Base-by-base conservation (phyloP, 345 rosid species). In the Crucihimalaya himalaica region DNA sequence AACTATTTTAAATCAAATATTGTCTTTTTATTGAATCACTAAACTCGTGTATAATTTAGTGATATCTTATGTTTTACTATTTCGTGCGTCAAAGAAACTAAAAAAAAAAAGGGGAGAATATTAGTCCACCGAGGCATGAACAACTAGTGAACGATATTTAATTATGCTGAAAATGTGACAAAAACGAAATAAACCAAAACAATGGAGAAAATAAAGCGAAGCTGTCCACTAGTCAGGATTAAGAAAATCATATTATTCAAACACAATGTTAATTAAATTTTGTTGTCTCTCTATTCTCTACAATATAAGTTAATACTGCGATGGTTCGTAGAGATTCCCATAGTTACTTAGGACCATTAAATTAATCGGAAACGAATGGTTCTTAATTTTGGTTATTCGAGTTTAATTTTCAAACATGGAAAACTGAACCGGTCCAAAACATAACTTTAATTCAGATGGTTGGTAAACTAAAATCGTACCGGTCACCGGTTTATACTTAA, bases 81-180 rank as follows among this genome's bases (percentile, higher is more conserved):
- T 34, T 55, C 16, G 16, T 56, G 32, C 19, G 16, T 34, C 18
- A 3, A 37, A 31, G 48, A 28, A 40, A 28, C 1, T 21, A 14
- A 8, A 14, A 51, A 14, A 8, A 14, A 51, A 45, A 19, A 5
- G 8, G 5, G 11, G 19, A 43, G 37, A 63, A 56, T 25, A 55
- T 13, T 25, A 65, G 70, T 53, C 54, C 28, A 62, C 14, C 56
- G 23, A 52, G 12, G 23, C 61, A 28, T 52, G 61, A 71, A 61
- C 62, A 31, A 40, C 19, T 63, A 46, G 20, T 27, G 56, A 46
- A 3, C 21, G 2, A 46, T 73, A 32, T 9, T 34, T 8, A 56
- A 73, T 45, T 64, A 56, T 21, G 35, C 42, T 48, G 29, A 23
- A 73, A 46, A 73, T 35, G 59, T 63, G 56, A 54, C 28, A 29